These are phyloP conservation scores for Haplographium delicatum DNA, from an alignment of 495 filamentous ascomycete species.

Conservation along the genomic window DNA sequence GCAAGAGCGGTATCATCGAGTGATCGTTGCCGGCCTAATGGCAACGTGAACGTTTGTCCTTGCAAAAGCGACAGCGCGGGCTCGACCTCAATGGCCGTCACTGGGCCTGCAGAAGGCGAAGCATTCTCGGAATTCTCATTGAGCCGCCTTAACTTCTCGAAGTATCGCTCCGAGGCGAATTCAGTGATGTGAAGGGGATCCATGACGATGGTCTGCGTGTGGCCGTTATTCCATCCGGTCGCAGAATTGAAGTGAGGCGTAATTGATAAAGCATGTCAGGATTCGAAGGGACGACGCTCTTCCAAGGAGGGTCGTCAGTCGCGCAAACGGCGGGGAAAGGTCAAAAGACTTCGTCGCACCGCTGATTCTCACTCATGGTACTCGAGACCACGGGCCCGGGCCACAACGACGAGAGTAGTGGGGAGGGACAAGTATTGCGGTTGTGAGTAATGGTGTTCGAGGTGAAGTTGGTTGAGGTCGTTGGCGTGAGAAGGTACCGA, in stretches of 20 bases:
- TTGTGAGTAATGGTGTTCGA: no score
- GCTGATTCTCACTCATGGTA: constrained; percentile 43
- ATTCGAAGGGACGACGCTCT: constrained; percentile 13
- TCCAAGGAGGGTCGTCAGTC: constrained; percentile 31
- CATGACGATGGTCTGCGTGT: constrained; percentile 36
- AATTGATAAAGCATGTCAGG: constrained; percentile 24
- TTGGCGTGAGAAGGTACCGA: no score
- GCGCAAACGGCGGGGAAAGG: constrained; percentile 28
- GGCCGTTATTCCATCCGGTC: constrained; percentile 27
- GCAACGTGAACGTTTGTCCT: constrained; percentile 21
- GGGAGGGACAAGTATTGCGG: no score
- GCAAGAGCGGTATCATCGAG: constrained; percentile 10
- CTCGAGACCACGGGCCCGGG: constrained; percentile 1
- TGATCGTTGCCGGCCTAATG: constrained; percentile 22
- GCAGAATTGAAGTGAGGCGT: constrained; percentile 12
- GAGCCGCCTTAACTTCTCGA: constrained; percentile 39
- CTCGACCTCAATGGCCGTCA: background rate
- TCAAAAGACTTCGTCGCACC: constrained; percentile 28
- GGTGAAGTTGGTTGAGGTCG: no score
- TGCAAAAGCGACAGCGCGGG: constrained; percentile 8
- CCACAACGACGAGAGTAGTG: background rate
- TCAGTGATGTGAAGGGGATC: constrained; percentile 51
- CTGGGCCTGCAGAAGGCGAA: constrained; percentile 5
- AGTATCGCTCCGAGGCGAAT: constrained; percentile 52
- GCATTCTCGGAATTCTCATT: constrained; percentile 19